A percentile compares a stretch with the other conserved stretches of the same genome.
These are phyloP conservation scores for Colletotrichum filicis DNA, from an alignment of 2,329 filamentous ascomycete species.

Conservation along the genomic window DNA sequence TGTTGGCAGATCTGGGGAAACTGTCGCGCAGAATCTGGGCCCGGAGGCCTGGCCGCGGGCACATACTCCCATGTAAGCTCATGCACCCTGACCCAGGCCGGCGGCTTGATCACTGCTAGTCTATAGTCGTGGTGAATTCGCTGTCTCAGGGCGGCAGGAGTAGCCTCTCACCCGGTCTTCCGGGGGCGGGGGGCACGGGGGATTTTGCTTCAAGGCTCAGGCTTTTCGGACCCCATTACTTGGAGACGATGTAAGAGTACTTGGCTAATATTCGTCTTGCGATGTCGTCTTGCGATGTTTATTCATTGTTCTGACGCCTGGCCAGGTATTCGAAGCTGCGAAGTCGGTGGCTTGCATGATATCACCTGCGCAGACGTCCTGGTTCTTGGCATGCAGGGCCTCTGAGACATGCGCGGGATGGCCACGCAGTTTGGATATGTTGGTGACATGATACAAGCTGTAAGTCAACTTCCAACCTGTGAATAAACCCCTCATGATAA, in stretches of 20 bases:
- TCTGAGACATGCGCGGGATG: background rate
- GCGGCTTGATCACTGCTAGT: background rate
- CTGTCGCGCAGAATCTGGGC: background rate
- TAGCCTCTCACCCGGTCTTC: background rate
- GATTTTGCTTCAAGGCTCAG: background rate
- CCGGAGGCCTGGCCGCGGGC: slow-evolving; percentile 17
- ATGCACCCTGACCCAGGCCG: background rate
- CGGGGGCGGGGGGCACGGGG: too few species aligned
- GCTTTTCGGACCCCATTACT: background rate
- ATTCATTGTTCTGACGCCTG: background rate
- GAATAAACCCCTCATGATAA: background rate
- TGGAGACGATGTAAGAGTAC: background rate
- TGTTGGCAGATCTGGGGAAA: background rate
- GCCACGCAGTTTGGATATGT: background rate
- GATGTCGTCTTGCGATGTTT: background rate
- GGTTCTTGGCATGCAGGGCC: background rate
- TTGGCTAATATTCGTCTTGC: background rate
- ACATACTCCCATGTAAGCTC: background rate
- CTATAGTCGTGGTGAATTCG: too few species aligned
- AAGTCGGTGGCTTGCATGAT: background rate
- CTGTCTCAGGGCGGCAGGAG: background rate
- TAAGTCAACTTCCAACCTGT: background rate
- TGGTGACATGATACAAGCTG: background rate
- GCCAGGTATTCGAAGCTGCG: background rate
- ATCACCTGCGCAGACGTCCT: background rate